These are phyloP conservation scores for Trichoderma atrobrunneum DNA, from an alignment of 2,329 filamentous ascomycete species.

Conservation along the genomic window DNA sequence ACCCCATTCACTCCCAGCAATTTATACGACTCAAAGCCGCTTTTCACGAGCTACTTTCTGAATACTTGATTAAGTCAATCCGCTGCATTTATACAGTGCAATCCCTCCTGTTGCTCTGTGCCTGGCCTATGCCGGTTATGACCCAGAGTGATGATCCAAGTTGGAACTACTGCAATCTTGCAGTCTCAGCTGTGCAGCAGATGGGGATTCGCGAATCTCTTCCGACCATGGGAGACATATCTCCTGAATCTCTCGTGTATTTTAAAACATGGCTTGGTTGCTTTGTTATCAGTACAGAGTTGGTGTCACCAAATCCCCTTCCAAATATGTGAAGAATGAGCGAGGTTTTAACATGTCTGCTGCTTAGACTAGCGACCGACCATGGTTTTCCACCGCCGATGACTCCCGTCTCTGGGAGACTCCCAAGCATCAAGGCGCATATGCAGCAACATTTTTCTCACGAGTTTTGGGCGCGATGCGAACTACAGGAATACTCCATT, in stretches of 20 bases:
- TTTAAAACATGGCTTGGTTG: neutral
- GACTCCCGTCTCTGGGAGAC: neutral
- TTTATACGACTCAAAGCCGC: neutral
- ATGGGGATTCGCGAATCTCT: neutral
- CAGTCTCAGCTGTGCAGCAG: neutral
- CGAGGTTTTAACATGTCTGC: neutral
- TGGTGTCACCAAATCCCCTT: neutral
- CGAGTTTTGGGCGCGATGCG: neutral
- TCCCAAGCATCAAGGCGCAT: neutral
- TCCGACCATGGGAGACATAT: neutral
- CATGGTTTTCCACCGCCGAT: neutral
- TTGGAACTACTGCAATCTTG: neutral
- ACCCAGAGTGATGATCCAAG: neutral
- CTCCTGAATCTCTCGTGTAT: neutral
- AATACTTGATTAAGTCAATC: neutral
- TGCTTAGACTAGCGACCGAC: neutral
- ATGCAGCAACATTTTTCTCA: neutral
- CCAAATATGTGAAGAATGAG: neutral
- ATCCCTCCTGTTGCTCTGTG: neutral
- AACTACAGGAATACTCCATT: neutral
- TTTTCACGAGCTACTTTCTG: neutral
- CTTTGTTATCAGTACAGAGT: neutral
- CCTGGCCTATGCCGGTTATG: neutral
- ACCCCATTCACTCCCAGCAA: neutral
- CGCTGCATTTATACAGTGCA: neutral